These are phyloP conservation scores for Pachysandra terminalis DNA, from an alignment of 164 flowering plant genomes.

Conservation along the genomic window DNA sequence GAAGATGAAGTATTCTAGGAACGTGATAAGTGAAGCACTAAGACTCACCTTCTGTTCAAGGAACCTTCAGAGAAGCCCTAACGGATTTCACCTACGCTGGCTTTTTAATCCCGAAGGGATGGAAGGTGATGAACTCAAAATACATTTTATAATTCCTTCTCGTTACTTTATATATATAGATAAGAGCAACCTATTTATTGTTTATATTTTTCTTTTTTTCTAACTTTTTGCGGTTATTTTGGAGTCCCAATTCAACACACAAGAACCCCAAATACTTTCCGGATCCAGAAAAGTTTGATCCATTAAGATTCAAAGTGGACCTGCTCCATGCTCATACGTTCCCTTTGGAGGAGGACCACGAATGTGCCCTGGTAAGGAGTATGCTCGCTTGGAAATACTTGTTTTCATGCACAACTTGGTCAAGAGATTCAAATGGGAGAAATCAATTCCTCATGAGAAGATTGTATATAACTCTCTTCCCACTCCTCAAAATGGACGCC, in stretches of 20 bases:
- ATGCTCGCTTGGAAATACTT: conserved; percentile 13
- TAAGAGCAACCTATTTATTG: no score
- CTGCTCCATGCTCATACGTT: conserved; percentile 11
- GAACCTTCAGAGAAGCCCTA: conserved; percentile 16
- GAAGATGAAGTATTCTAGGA: conserved; percentile 20
- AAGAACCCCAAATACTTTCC: conserved; percentile 9
- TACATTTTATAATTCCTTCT: no score
- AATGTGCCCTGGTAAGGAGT: conserved; percentile 20
- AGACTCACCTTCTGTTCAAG: conserved; percentile 17
- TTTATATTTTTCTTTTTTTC: no score
- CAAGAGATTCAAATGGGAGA: conserved; percentile 14
- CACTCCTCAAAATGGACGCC: background rate
- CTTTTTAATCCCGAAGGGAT: conserved; percentile 17
- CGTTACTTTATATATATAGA: background rate
- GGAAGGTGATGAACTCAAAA: conserved; percentile 7
- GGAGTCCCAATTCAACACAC: conserved; percentile 14
- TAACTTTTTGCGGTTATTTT: conserved; percentile 1
- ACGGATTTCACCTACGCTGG: conserved; percentile 12
- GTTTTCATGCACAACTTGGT: conserved; percentile 17
- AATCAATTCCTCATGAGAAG: conserved; percentile 10
- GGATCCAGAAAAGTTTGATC: conserved; percentile 17
- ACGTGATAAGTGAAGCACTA: conserved; percentile 10
- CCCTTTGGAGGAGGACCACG: conserved; percentile 21
- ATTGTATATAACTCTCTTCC: background rate
- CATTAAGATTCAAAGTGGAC: conserved; percentile 9